phyloP scores from a whole-genome alignment of 176 grass and related monocot genomes.

The Hordeum marinum region DNA sequence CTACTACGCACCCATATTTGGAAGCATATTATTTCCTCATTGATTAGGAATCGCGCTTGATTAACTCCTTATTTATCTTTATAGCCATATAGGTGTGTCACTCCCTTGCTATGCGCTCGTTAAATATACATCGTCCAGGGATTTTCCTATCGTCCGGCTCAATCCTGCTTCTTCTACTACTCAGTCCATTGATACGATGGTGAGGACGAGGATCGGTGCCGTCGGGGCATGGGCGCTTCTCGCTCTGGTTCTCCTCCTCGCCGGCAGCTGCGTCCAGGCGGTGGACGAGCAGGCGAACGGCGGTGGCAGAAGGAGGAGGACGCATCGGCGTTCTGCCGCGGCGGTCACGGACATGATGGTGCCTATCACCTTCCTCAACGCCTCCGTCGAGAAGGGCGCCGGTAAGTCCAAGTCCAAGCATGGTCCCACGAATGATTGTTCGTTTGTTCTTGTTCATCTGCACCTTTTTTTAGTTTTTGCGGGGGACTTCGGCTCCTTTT shows the following conservation, averaged over 20 bases:
- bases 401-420: conserved; percentile 23
- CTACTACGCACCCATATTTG: neutral
- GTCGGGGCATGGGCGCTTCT: neutral
- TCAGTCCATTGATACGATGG: neutral
- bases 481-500: too few species aligned
- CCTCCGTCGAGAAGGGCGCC: conserved; percentile 50
- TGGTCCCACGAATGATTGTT: neutral
- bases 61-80: neutral
- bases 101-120: conserved; percentile 35
- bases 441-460: neutral
- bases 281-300: neutral
- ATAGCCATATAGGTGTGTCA: conserved; percentile 38
- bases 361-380: conserved; percentile 58
- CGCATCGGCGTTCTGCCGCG: neutral
- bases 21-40: neutral
- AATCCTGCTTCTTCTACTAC: neutral
- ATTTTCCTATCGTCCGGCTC: neutral
- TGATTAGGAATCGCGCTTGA: neutral
- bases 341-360: conserved; percentile 28
- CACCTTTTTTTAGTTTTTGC: neutral
- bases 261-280: neutral
- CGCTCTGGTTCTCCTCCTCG: neutral
- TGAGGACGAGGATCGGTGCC: neutral
- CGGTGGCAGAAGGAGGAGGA: neutral
- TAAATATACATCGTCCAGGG: neutral